Percentiles rank a stretch among this genome's conserved stretches.
Conservation (phyloP, 1,284 basidiomycete species). For the Boletellus dicymbophilus region DNA sequence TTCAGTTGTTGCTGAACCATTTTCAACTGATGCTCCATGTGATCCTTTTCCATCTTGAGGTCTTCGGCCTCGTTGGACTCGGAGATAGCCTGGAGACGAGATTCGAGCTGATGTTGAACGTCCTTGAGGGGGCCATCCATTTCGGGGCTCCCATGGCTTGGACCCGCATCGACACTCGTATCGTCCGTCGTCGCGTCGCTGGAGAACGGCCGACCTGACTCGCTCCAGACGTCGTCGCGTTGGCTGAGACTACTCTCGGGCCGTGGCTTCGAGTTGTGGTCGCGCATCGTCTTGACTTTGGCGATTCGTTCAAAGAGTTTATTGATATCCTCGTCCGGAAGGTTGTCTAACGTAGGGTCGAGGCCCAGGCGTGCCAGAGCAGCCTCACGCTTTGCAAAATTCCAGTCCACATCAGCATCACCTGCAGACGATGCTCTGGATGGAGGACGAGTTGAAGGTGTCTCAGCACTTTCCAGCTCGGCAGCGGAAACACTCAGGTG, state of each 20-base stretch:
- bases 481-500: constrained; percentile 63
- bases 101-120: constrained; percentile 72
- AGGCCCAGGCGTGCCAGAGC: constrained; percentile 81
- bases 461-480: constrained; percentile 58
- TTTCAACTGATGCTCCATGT: constrained; percentile 87
- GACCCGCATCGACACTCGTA: constrained; percentile 74
- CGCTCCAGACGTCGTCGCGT: constrained; percentile 86
- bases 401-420: constrained; percentile 87
- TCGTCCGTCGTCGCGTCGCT: constrained; percentile 82
- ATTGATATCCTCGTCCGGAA: constrained; percentile 93
- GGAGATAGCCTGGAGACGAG: constrained; percentile 70
- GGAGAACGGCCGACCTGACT: constrained; percentile 69
- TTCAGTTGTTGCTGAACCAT: constrained; percentile 84
- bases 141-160: constrained; percentile 68
- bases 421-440: constrained; percentile 71
- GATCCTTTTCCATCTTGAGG: constrained; percentile 84
- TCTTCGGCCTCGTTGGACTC: constrained; percentile 80
- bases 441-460: constrained; percentile 62
- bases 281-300: constrained; percentile 88
- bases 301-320: constrained; percentile 92
- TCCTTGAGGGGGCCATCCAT: constrained; percentile 65
- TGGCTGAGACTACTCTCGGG: constrained; percentile 86
- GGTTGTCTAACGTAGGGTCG: constrained; percentile 85
- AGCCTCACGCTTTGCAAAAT: constrained; percentile 90
- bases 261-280: constrained; percentile 68